These are phyloP conservation scores for Leucosporidium creatinivorum DNA, from an alignment of 768 basidiomycete species.

Conservation along the genomic window DNA sequence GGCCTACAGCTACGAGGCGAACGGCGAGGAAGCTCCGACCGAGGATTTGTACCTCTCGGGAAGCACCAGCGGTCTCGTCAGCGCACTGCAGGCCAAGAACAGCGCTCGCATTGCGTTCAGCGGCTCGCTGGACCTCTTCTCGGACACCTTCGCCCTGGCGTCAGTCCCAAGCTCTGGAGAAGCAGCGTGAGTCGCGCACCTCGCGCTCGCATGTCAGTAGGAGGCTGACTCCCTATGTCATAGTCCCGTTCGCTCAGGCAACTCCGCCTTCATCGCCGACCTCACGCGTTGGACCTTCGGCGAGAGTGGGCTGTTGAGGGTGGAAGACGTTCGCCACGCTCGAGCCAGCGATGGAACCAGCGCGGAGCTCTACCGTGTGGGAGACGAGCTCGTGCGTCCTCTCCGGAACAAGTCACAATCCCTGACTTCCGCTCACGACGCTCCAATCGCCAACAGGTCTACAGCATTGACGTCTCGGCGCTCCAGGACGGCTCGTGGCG, in stretches of 20 bases:
- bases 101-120: conserved; percentile 72
- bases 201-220: too few relatives aligned
- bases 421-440: neutral
- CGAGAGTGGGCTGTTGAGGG: conserved; percentile 68
- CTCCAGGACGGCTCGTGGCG: conserved; percentile 61
- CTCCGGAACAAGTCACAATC: neutral
- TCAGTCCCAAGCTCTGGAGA: conserved; percentile 46
- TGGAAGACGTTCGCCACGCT: conserved; percentile 51
- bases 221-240: neutral
- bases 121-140: conserved; percentile 72
- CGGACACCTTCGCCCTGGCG: conserved; percentile 64
- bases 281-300: conserved; percentile 86
- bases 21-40: conserved; percentile 48
- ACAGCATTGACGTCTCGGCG: conserved; percentile 62
- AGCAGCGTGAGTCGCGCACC: conserved; percentile 47
- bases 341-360: conserved; percentile 42
- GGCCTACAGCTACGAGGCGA: conserved; percentile 43
- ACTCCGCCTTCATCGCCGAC: conserved; percentile 64
- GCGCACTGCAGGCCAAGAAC: conserved; percentile 76
- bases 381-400: conserved; percentile 65
- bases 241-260: conserved; percentile 62
- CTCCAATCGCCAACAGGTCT: conserved; percentile 50
- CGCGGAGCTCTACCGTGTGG: conserved; percentile 58
- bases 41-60: conserved; percentile 79
- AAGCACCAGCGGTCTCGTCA: conserved; percentile 64